These are phyloP conservation scores for Crithidia mellificae DNA, from an alignment of 208 protist genomes.

Conservation along the genomic window DNA sequence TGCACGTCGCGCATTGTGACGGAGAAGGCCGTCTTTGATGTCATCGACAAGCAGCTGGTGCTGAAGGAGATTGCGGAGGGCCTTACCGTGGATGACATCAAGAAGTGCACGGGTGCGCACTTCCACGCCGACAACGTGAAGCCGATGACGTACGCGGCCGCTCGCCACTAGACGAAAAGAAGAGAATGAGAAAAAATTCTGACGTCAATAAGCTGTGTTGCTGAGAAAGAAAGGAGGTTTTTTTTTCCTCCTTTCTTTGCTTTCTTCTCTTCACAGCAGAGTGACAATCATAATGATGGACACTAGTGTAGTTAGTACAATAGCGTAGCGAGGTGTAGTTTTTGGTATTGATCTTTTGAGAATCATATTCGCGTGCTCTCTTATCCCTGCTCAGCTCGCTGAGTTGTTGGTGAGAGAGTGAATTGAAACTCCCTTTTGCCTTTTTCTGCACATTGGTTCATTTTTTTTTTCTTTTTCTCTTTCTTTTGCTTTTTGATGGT, in stretches of 20 bases:
- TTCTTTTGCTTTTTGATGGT: constrained; percentile 3
- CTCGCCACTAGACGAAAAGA: constrained; percentile 18
- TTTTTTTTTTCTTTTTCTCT: constrained; percentile 13
- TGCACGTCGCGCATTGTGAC: constrained; percentile 96
- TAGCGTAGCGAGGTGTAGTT: constrained; percentile 11
- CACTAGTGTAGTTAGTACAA: constrained; percentile 10
- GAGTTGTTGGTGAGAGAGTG: not conserved
- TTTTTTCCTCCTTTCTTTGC: too few relatives aligned
- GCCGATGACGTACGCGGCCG: constrained; percentile 69
- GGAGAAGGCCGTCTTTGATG: constrained; percentile 96
- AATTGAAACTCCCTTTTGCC: constrained; percentile 6
- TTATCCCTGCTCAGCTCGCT: not conserved
- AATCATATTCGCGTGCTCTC: not conserved
- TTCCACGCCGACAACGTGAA: constrained; percentile 75
- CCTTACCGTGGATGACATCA: constrained; percentile 92
- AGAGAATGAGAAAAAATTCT: not conserved
- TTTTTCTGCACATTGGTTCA: constrained; percentile 1
- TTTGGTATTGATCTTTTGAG: constrained; percentile 2
- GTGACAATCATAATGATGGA: not conserved
- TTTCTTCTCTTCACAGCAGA: too few relatives aligned
- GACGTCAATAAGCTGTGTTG: not conserved
- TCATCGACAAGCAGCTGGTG: constrained; percentile 82
- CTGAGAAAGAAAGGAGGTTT: not conserved
- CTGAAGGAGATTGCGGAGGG: constrained; percentile 93
- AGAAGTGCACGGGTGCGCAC: constrained; percentile 74